Base-by-base conservation (phyloP, 441 rosid genomes). In the Sinapis alba region DNA sequence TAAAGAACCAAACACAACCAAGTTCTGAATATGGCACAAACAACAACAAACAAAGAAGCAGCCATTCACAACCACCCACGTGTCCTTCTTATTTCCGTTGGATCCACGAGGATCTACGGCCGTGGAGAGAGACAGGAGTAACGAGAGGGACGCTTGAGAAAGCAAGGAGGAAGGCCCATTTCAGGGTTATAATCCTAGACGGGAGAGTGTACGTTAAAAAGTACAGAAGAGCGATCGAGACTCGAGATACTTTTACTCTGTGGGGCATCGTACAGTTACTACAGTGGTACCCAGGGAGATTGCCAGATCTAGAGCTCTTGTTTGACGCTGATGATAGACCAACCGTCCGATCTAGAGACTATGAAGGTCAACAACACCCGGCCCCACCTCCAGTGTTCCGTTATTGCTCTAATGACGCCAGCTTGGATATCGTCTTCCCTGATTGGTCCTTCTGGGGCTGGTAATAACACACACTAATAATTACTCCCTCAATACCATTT, bases 401-500 rank as follows among this genome's bases (percentile, higher is more conserved):
- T 45, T 87, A 84, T 47, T 85, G 88, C 26, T 81, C 80, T 3
- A 36, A 83, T 26, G 66, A 77, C 64, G 66, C 71, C 11, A 57
- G 77, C 3, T 51, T 84, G 64, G 89, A 86, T 66, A 82, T 84
- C 30, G 76, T 81, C 16, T 87, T 87, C 51, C 91, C 89, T 9
- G 91, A 87, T 66, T 84, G 89, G 91, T 72, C 89, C 64, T 87
- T 87, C 70, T 87, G 89, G 91, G 91, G 91, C 41, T 86, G 91
- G 91, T 87, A 80, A n/a, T n/a, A 20, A 10, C 3, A 9, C 27
- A 11, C n/a, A 11, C 4, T 20, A 6, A 1, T 3, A 11, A 11
- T 18, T 1, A 51, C 8, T n/a, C n/a, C n/a, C n/a, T n/a, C n/a
- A n/a, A n/a, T n/a, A n/a, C n/a, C n/a, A n/a, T n/a, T n/a, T n/a